phyloP scores from a whole-genome alignment of 1,284 basidiomycete species.

The Ganoderma boninense region DNA sequence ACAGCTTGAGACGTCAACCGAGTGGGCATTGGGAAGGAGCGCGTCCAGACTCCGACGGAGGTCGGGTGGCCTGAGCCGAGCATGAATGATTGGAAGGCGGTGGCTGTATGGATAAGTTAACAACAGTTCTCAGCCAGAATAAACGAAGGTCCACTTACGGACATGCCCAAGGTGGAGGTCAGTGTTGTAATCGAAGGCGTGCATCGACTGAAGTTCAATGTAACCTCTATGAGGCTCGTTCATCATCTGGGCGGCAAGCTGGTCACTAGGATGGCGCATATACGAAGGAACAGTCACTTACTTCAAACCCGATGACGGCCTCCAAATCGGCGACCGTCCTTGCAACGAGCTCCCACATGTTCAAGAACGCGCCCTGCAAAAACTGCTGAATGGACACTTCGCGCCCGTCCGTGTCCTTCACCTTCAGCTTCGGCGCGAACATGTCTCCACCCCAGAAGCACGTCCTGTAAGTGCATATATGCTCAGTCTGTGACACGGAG shows the following conservation, averaged over 20 bases:
- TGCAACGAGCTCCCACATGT: slow-evolving; percentile 79
- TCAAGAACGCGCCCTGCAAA: slow-evolving; percentile 85
- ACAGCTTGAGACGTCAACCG: slow-evolving; percentile 62
- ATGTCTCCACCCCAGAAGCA: slow-evolving; percentile 92
- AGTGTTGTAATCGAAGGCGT: slow-evolving; percentile 92
- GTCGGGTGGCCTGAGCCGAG: slow-evolving; percentile 85
- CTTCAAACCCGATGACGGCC: slow-evolving; percentile 91
- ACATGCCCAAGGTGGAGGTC: slow-evolving; percentile 90
- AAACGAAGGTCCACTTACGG: slow-evolving; percentile 58
- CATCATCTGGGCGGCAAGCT: slow-evolving; percentile 67
- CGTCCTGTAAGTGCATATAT: slow-evolving; percentile 51
- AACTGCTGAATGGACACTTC: slow-evolving; percentile 80
- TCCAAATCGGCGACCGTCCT: slow-evolving; percentile 77
- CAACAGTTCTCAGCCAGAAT: background rate
- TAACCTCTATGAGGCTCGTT: slow-evolving; percentile 98
- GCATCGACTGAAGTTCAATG: slow-evolving; percentile 83
- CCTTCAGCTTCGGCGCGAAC: slow-evolving; percentile 79
- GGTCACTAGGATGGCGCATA: background rate
- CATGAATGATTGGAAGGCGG: slow-evolving; percentile 86
- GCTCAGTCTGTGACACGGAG: background rate
- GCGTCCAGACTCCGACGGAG: slow-evolving; percentile 75
- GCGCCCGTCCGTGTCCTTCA: slow-evolving; percentile 57
- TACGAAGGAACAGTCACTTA: slow-evolving; percentile 6
- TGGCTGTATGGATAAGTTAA: slow-evolving; percentile 53
- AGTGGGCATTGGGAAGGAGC: slow-evolving; percentile 88